These are phyloP conservation scores for Monilinia fructicola DNA, from an alignment of 2,329 filamentous ascomycete genomes.

Conservation along the genomic window DNA sequence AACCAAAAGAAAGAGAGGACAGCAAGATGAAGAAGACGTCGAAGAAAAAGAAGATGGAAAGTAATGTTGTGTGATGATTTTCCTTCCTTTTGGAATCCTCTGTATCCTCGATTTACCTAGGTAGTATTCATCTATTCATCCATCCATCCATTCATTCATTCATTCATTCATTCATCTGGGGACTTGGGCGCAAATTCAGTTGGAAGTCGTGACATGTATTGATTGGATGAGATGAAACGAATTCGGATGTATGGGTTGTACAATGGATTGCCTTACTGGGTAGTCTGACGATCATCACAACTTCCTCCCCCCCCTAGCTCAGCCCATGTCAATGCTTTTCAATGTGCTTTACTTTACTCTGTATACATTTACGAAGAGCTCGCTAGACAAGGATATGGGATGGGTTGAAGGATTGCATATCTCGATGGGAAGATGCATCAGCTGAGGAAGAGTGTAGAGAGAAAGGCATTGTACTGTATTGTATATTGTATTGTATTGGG, in stretches of 20 bases:
- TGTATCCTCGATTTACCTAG: too few species aligned
- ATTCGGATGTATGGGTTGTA: not conserved
- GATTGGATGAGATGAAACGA: conserved; percentile 5
- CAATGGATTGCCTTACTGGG: not conserved
- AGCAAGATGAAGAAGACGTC: not conserved
- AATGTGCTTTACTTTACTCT: not conserved
- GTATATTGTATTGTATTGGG: too few species aligned
- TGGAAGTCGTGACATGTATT: conserved; percentile 4
- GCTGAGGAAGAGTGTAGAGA: not conserved
- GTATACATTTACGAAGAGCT: not conserved
- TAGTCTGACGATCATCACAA: conserved; percentile 8
- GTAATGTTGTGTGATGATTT: not conserved
- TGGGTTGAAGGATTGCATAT: conserved; percentile 4
- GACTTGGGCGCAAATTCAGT: not conserved
- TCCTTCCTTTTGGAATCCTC: not conserved
- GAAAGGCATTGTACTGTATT: too few species aligned
- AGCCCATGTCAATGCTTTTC: conserved; percentile 17
- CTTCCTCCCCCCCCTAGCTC: not conserved
- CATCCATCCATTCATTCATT: too few species aligned
- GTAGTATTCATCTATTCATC: too few species aligned
- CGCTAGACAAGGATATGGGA: not conserved
- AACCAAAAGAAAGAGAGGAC: not conserved
- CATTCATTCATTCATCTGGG: too few species aligned
- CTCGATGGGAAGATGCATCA: conserved; percentile 5
- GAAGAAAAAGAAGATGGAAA: not conserved